These are phyloP conservation scores for Stentor roeselii DNA, from an alignment of 73 alveolate genomes.

Conservation along the genomic window DNA sequence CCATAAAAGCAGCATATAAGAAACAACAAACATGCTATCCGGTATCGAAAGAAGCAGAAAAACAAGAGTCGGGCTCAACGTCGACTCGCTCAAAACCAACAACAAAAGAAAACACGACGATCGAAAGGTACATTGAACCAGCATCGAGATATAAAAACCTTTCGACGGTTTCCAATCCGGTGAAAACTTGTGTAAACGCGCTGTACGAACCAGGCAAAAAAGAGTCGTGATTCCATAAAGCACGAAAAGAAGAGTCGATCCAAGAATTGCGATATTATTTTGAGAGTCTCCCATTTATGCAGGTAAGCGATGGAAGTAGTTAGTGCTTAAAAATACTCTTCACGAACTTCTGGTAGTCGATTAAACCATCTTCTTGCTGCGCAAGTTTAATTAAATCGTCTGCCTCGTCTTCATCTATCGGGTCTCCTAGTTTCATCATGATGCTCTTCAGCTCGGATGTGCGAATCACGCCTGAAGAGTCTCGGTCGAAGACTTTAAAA, in stretches of 20 bases:
- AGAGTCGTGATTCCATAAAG: background rate
- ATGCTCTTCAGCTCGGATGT: slow-evolving; percentile 81
- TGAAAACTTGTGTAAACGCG: background rate
- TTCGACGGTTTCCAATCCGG: background rate
- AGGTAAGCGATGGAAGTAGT: no score
- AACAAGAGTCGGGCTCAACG: background rate
- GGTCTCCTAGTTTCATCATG: slow-evolving; percentile 78
- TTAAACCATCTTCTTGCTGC: slow-evolving; percentile 87
- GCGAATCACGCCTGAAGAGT: slow-evolving; percentile 84
- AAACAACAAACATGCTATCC: background rate
- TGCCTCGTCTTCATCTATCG: slow-evolving; percentile 82
- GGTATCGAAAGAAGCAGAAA: slow-evolving; percentile 6
- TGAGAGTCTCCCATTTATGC: background rate
- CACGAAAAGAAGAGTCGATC: background rate
- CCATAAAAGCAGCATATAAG: slow-evolving; percentile 12
- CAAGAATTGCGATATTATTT: background rate
- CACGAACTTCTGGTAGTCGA: slow-evolving; percentile 79
- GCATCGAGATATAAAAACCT: background rate
- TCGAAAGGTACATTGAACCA: background rate
- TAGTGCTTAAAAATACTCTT: slow-evolving; percentile 81
- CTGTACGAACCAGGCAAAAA: background rate
- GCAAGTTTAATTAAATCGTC: slow-evolving; percentile 92
- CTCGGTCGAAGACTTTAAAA: slow-evolving; percentile 97
- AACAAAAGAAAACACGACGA: background rate
- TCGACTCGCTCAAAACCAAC: background rate